Conservation (phyloP, 108 stramenopile genomes). For the Cyclotella cryptica region DNA sequence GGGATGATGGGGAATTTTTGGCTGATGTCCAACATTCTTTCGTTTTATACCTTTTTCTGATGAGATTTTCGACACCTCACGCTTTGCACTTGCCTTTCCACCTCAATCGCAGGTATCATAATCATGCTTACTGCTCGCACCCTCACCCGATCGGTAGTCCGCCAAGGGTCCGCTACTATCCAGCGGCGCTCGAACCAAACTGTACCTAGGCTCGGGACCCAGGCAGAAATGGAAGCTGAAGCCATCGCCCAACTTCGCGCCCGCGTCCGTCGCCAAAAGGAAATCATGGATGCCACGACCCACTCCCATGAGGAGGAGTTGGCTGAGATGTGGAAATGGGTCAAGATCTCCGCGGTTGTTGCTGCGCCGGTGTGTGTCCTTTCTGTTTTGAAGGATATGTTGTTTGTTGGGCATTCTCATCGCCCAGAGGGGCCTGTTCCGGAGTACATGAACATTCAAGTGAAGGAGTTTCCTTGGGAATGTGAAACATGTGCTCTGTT, state of each 20-base stretch:
- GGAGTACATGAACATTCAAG: constrained; percentile 92
- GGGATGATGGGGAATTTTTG: too few species aligned
- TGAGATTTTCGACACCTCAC: not conserved
- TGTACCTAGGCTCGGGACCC: constrained; percentile 73
- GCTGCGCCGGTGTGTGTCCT: constrained; percentile 70
- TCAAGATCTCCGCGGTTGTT: constrained; percentile 81
- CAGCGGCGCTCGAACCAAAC: constrained; percentile 73
- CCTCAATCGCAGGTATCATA: not conserved
- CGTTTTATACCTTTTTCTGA: too few species aligned
- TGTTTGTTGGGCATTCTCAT: constrained; percentile 72
- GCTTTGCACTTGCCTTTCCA: not conserved
- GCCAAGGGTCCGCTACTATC: not conserved
- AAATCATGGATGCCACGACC: constrained; percentile 63
- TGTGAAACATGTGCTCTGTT: constrained; percentile 92
- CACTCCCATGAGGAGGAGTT: constrained; percentile 72
- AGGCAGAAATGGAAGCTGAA: constrained; percentile 78
- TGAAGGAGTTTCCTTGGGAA: constrained; percentile 96
- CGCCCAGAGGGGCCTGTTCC: constrained; percentile 70
- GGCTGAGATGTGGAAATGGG: constrained; percentile 86
- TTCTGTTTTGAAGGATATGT: constrained; percentile 66
- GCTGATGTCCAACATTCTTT: too few species aligned
- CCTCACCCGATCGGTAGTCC: constrained; percentile 21
- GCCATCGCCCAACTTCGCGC: constrained; percentile 82
- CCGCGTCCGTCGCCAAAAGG: constrained; percentile 82
- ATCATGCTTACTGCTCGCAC: constrained; percentile 17